Evolutionary conservation across 2,329 filamentous ascomycete species (phyloP), one percentile per base, ranked within the genome.

Genomic region (Emergomyces orientalis): DNA sequence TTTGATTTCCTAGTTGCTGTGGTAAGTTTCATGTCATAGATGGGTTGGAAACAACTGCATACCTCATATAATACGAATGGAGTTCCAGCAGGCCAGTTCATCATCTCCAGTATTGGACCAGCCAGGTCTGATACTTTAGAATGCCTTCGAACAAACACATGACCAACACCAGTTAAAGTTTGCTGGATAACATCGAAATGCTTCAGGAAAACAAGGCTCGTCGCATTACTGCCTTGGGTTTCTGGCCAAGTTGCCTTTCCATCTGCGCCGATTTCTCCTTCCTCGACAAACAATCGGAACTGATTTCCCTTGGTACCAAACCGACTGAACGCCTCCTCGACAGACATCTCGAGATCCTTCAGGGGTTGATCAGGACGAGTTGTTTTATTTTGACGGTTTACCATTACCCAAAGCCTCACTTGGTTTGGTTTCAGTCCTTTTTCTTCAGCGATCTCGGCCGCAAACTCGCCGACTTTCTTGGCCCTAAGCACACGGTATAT

Each of bases 371-470:
- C 94, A 0, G 95, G 94, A 22, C 94, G 86, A 45, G 91, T 88
- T 0, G 94, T 99, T 76, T 96, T 97, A 74, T 99, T 99, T 74
- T 99, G 94, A 13, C 94, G 88, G 72, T 97, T 97, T 1, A 99
- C 94, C 92, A 99, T 97, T 62, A 91, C 86, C 95, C 94, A 99
- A 22, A 96, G 84, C 27, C 94, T 86, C 30, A 97, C 77, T 65
- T 85, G 84, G 63, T 86, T 85, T 0, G 88, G 80, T 54, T 92
- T 86, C 59, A 88, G 76, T 0, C 80, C 82, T 59, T 88, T 81
- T 63, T 96, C 88, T 47, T 84, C 77, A 0, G 89, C 91, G 64
- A 97, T 82, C 27, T 82, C 82, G 32, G 80, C 79, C 5, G 87
- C 84, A 65, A 97, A 87, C 8, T 97, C 88, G 56, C 85, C 80